Base-by-base conservation (phyloP, 495 filamentous ascomycete species). In the Podospora pseudoanserina region DNA sequence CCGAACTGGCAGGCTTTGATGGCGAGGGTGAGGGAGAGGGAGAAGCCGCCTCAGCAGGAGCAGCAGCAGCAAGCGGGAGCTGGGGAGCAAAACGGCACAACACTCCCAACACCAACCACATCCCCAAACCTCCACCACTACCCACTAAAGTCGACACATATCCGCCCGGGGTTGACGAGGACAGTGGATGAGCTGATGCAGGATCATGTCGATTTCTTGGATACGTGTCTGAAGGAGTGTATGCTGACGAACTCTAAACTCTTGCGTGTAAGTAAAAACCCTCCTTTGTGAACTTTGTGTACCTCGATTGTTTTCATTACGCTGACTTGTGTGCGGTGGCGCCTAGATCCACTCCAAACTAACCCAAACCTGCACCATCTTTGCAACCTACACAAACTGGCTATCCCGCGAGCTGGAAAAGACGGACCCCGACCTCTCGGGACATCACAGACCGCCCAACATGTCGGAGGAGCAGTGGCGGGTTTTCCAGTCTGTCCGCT, bases 151-250 rank as follows among this genome's bases (percentile, higher is more conserved):
- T 49, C 39, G 13, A 49, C 39, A 5, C 55, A 19, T 20, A 20
- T 58, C 11, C 55, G 55, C 5, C 65, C 55, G 23, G 84, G 68
- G 73, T 77, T 72, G n/a, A 92, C 91, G 67, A 85, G 93, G 54
- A 99, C 95, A 0, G 96, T 99, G 18, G 95, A 99, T 72, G 92
- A 97, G 76, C 80, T 99, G 73, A 99, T 99, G 95, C 93, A 98
- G 78, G 94, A 98, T 77, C 95, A 99, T 82, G 94, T 99, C 34
- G 95, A 98, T 79, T 98, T 98, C 77, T 78, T 99, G 65, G 95
- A 97, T 73, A 97, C 94, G 15, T 99, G 95, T 78, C 81, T 99
- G 65, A 98, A 98, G 80, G 95, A 97, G 80, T 97, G 96, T 83
- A 97, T 97, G 94, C 85, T 99, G 44, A 98, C 96, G 13, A 97